Conservation (phyloP, 179 eudicot species). For the Pouteria campechiana region DNA sequence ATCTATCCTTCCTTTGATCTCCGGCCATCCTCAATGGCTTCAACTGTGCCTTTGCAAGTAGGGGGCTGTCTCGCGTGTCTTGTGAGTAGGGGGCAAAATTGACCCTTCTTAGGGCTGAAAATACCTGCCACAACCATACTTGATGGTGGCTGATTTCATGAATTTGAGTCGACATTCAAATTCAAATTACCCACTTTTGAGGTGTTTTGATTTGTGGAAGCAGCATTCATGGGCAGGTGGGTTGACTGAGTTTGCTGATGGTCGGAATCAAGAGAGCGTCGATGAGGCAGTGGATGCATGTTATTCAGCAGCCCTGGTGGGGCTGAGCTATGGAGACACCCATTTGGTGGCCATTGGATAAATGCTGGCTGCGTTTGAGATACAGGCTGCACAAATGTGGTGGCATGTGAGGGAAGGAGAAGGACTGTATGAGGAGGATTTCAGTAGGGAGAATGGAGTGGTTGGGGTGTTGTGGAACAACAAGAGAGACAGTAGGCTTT, state of each 20-base stretch:
- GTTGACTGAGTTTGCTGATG: constrained; percentile 68
- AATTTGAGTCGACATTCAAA: constrained; percentile 35
- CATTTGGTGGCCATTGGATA: constrained; percentile 60
- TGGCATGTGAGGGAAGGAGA: constrained; percentile 70
- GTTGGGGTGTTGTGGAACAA: constrained; percentile 71
- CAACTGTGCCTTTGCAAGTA: too few relatives aligned
- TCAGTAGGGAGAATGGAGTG: constrained; percentile 46
- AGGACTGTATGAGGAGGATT: constrained; percentile 48
- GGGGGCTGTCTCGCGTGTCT: too few relatives aligned
- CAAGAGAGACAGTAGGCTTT: constrained; percentile 74
- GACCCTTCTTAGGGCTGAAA: constrained; percentile 77
- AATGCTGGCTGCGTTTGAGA: constrained; percentile 56
- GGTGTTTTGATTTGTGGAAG: constrained; percentile 75
- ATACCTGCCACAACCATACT: constrained; percentile 67
- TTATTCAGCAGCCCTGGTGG: constrained; percentile 80
- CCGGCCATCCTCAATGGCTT: too few relatives aligned
- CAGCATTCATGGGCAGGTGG: constrained; percentile 94
- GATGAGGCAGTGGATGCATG: constrained; percentile 89
- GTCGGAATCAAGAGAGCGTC: constrained; percentile 81
- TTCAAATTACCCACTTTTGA: constrained; percentile 44
- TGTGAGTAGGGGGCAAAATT: too few relatives aligned
- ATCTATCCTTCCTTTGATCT: too few relatives aligned
- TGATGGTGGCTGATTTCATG: constrained; percentile 75
- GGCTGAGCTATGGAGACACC: constrained; percentile 74
- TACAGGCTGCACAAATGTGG: constrained; percentile 76